Conservation (phyloP, 306 rosid genomes). For the Corylus heterophylla region DNA sequence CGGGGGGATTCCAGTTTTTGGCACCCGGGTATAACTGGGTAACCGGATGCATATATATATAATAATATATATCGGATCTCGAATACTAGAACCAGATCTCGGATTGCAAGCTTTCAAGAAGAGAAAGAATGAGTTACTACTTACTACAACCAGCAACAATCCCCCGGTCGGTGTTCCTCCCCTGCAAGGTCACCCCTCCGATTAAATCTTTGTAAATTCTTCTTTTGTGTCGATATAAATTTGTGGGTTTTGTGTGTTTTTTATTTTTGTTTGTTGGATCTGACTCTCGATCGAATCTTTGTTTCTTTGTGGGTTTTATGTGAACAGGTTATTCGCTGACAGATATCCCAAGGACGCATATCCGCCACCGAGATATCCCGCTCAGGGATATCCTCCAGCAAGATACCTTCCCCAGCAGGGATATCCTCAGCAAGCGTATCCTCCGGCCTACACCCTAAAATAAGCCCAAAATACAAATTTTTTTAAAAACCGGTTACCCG, state of each 20-base stretch:
- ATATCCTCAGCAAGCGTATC: conserved; percentile 18
- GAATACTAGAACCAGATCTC: neutral
- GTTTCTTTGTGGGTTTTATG: neutral
- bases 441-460: conserved; percentile 16
- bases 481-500: too few relatives aligned
- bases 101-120: neutral
- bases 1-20: too few relatives aligned
- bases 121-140: conserved; percentile 56
- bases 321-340: conserved; percentile 74
- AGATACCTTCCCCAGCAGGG: conserved; percentile 59
- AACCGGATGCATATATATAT: too few relatives aligned
- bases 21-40: too few relatives aligned
- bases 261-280: neutral
- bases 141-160: conserved; percentile 64
- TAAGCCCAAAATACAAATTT: too few relatives aligned
- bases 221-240: neutral
- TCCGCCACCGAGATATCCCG: conserved; percentile 65
- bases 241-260: conserved; percentile 12
- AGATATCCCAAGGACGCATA: conserved; percentile 74
- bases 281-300: conserved; percentile 7
- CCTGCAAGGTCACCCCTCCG: conserved; percentile 56
- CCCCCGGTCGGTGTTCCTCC: conserved; percentile 97
- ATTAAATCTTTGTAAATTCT: too few relatives aligned
- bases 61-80: too few relatives aligned
- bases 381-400: conserved; percentile 64